These are phyloP conservation scores for Naematelia aurantialba DNA, from an alignment of 768 basidiomycete genomes.

Conservation along the genomic window DNA sequence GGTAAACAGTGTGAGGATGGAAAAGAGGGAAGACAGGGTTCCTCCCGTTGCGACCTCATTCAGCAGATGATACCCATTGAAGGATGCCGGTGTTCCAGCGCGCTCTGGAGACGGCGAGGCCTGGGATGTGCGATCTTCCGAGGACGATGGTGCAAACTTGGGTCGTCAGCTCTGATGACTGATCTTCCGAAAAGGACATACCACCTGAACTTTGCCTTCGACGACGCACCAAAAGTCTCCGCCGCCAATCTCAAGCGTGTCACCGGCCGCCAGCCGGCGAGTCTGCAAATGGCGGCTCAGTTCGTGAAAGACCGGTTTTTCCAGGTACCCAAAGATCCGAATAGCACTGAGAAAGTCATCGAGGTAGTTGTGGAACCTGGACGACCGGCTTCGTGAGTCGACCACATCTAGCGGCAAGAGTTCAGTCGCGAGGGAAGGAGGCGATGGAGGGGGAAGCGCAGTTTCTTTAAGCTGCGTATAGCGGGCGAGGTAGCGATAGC, in stretches of 20 bases:
- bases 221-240: constrained; percentile 97
- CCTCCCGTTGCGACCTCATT: constrained; percentile 96
- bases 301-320: constrained; percentile 98
- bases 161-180: background rate
- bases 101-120: constrained; percentile 31
- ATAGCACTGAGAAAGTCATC: constrained; percentile 97
- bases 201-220: constrained; percentile 91
- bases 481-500: constrained; percentile 54
- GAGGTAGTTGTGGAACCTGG: constrained; percentile 89
- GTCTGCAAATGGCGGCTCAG: constrained; percentile 94
- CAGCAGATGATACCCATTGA: constrained; percentile 92
- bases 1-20: constrained; percentile 92
- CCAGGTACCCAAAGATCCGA: constrained; percentile 92
- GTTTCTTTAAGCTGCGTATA: constrained; percentile 52
- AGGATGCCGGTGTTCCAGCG: constrained; percentile 52
- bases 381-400: constrained; percentile 53
- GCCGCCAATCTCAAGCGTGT: constrained; percentile 62
- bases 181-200: constrained; percentile 61
- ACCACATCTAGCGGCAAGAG: constrained; percentile 62
- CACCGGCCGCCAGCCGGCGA: constrained; percentile 88
- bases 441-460: constrained; percentile 34
- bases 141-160: constrained; percentile 48
- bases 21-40: constrained; percentile 91
- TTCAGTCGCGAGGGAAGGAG: constrained; percentile 49
- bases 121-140: constrained; percentile 56